Percentiles rank a stretch among this genome's conserved stretches.
Conservation (phyloP, 2,329 filamentous ascomycete species). For the Graphilbum fragrans region DNA sequence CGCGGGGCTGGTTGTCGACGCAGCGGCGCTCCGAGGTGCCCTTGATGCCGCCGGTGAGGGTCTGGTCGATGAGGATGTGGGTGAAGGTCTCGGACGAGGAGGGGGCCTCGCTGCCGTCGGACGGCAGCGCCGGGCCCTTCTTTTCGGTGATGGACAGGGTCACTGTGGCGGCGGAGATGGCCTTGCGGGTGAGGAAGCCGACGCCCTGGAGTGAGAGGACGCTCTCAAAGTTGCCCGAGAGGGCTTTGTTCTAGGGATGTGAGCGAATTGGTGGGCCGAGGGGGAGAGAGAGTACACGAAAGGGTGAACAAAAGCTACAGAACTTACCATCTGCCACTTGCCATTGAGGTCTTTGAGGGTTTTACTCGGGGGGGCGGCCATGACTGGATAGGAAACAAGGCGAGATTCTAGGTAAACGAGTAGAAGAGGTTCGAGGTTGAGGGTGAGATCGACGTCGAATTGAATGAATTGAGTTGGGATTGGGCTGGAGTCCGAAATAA, state of each 20-base stretch:
- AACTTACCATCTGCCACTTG: constrained; percentile 55
- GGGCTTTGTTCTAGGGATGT: constrained; percentile 59
- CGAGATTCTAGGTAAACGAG: no score
- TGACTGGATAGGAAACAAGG: constrained; percentile 19
- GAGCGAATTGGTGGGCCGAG: neutral
- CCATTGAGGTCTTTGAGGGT: constrained; percentile 57
- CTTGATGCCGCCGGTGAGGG: constrained; percentile 56
- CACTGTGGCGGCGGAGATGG: constrained; percentile 56
- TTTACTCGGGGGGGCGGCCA: constrained; percentile 60
- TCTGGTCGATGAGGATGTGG: constrained; percentile 63
- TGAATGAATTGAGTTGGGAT: no score
- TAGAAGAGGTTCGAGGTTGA: no score
- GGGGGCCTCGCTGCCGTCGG: constrained; percentile 10
- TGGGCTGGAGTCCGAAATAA: no score
- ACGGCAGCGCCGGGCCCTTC: constrained; percentile 26
- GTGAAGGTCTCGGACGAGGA: constrained; percentile 19
- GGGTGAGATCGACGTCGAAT: no score
- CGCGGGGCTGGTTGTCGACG: constrained; percentile 39
- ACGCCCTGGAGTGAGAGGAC: constrained; percentile 63
- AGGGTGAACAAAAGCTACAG: neutral
- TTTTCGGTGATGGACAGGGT: constrained; percentile 51
- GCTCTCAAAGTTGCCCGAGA: constrained; percentile 57
- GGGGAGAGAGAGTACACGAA: no score
- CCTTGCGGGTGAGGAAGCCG: constrained; percentile 61
- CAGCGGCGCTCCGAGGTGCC: constrained; percentile 46